A percentile compares a stretch with the other conserved stretches of the same genome.
phyloP scores from a whole-genome alignment of 768 basidiomycete species.

The Mycena amicta region DNA sequence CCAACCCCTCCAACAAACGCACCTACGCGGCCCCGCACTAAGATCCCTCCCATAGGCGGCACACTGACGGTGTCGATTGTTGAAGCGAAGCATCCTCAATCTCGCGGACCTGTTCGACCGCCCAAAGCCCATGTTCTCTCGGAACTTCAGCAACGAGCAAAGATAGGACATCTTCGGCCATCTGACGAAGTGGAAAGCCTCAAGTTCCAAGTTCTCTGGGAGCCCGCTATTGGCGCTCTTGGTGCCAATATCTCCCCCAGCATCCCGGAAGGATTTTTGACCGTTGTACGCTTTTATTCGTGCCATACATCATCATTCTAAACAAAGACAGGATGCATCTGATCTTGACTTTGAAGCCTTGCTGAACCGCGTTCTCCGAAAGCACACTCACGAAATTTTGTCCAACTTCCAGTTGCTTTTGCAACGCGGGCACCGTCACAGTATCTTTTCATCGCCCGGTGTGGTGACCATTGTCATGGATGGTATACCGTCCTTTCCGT shows the following conservation, averaged over 20 bases:
- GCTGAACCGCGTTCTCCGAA: conserved; percentile 61
- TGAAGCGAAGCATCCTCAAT: conserved; percentile 45
- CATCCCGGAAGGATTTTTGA: conserved; percentile 44
- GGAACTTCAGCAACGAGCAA: conserved; percentile 64
- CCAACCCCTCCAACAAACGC: conserved; percentile 31
- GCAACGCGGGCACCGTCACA: conserved; percentile 49
- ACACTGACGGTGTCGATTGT: conserved; percentile 72
- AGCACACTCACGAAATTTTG: conserved; percentile 68
- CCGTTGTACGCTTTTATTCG: conserved; percentile 51
- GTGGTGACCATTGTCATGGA: conserved; percentile 58
- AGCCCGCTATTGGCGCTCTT: conserved; percentile 67
- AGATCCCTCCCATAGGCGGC: conserved; percentile 67
- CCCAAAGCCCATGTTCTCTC: conserved; percentile 58
- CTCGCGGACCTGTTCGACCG: conserved; percentile 52
- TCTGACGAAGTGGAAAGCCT: conserved; percentile 79
- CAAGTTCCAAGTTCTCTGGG: conserved; percentile 75
- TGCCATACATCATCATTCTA: neutral
- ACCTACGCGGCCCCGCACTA: conserved; percentile 37
- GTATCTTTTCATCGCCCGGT: conserved; percentile 64
- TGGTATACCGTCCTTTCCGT: conserved; percentile 38
- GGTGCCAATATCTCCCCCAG: conserved; percentile 58
- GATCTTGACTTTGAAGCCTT: conserved; percentile 77
- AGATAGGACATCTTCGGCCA: conserved; percentile 53
- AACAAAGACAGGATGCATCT: conserved; percentile 53
- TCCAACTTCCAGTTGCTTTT: conserved; percentile 57